Percentiles rank a stretch among this genome's conserved stretches.
These are phyloP conservation scores for Tilletia setariae DNA, from an alignment of 1,284 basidiomycete species.

Conservation along the genomic window DNA sequence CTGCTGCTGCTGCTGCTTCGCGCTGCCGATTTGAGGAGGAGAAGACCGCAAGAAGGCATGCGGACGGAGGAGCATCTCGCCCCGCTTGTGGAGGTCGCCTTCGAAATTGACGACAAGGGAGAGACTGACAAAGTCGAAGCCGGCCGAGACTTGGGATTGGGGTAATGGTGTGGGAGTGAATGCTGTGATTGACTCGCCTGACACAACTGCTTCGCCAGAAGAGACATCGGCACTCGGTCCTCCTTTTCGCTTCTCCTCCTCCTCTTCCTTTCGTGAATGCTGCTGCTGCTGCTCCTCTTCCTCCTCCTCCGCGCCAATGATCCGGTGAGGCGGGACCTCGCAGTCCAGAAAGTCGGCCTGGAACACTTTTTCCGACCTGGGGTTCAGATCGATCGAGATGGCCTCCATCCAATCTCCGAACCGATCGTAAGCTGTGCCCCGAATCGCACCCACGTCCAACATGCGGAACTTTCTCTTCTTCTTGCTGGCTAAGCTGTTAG, in stretches of 20 bases:
- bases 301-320: background rate
- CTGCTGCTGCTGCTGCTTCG: background rate
- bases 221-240: background rate
- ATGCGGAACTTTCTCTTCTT: constrained; percentile 26
- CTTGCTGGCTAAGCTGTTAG: too few relatives aligned
- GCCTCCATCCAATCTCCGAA: constrained; percentile 50
- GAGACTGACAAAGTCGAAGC: constrained; percentile 55
- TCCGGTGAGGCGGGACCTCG: constrained; percentile 20
- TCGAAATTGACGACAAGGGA: constrained; percentile 57
- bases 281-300: too few relatives aligned
- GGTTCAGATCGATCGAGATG: constrained; percentile 56
- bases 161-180: constrained; percentile 29
- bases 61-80: constrained; percentile 45
- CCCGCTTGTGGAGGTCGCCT: constrained; percentile 52
- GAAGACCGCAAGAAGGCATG: constrained; percentile 37
- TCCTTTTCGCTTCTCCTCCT: background rate
- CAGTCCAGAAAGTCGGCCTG: constrained; percentile 55
- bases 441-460: constrained; percentile 57
- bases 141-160: constrained; percentile 22
- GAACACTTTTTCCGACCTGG: constrained; percentile 51
- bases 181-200: background rate
- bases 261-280: too few relatives aligned
- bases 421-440: constrained; percentile 52
- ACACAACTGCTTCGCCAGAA: background rate
- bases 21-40: background rate